phyloP scores from a whole-genome alignment of 257 asterid genomes.

The Solanum dulcamara region DNA sequence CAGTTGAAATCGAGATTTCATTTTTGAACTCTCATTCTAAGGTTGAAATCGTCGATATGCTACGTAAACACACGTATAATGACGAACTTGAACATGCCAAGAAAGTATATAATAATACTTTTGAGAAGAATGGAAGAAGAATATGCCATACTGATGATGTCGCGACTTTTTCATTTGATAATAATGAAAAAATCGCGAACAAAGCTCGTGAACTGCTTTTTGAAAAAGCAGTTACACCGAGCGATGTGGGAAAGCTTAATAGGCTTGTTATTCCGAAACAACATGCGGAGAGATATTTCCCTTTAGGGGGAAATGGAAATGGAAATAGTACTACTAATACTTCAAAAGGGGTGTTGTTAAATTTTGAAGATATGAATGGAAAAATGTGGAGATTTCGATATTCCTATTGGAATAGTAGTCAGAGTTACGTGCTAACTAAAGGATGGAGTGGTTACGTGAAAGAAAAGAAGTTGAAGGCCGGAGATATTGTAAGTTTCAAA shows the following conservation, averaged over 20 bases:
- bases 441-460: constrained; percentile 74
- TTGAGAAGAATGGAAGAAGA: not conserved
- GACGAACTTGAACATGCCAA: constrained; percentile 57
- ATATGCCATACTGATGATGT: not conserved
- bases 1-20: constrained; percentile 21
- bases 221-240: constrained; percentile 33
- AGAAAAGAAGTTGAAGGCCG: constrained; percentile 47
- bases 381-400: constrained; percentile 63
- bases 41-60: constrained; percentile 58
- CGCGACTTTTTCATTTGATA: not conserved
- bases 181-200: not conserved
- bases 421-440: constrained; percentile 57
- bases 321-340: not conserved
- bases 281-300: constrained; percentile 42
- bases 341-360: constrained; percentile 37
- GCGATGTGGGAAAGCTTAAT: constrained; percentile 33
- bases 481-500: constrained; percentile 40
- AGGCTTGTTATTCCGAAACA: constrained; percentile 30
- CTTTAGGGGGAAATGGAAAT: constrained; percentile 24
- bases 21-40: constrained; percentile 42
- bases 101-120: constrained; percentile 5
- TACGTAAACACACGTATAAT: constrained; percentile 46
- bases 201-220: constrained; percentile 29
- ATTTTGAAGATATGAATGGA: constrained; percentile 44
- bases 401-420: constrained; percentile 68